These are phyloP conservation scores for Ettlia oleoabundans DNA, from an alignment of 139 green algal genomes.

Conservation along the genomic window DNA sequence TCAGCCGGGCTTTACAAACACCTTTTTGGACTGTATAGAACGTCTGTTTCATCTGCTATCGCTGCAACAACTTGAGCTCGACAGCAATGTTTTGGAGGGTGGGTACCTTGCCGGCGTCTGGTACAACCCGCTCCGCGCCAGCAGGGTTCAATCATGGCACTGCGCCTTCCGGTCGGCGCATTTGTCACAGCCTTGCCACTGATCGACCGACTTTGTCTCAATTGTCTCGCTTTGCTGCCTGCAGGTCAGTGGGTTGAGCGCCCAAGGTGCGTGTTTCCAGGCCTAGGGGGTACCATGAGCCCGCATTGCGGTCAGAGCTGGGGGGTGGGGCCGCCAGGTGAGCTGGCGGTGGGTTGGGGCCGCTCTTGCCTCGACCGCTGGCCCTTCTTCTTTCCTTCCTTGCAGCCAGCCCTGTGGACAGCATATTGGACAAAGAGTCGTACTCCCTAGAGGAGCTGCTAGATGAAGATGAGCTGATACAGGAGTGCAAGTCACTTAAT, in stretches of 20 bases:
- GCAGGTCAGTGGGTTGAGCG: conserved; percentile 51
- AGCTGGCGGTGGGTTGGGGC: too few relatives aligned
- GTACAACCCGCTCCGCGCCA: background rate
- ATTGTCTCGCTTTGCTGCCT: background rate
- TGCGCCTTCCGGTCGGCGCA: too few relatives aligned
- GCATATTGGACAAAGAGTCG: conserved; percentile 88
- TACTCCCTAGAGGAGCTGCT: conserved; percentile 94
- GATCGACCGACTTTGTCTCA: background rate
- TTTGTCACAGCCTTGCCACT: background rate
- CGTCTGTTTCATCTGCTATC: too few relatives aligned
- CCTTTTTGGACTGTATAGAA: too few relatives aligned
- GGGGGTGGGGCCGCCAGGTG: background rate
- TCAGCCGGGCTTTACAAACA: too few relatives aligned
- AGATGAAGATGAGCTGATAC: conserved; percentile 94
- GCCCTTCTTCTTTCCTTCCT: too few relatives aligned
- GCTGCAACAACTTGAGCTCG: background rate
- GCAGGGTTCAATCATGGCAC: too few relatives aligned
- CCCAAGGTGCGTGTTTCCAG: conserved; percentile 25
- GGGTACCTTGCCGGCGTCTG: too few relatives aligned
- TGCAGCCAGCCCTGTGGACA: conserved; percentile 65
- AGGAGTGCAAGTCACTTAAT: conserved; percentile 94
- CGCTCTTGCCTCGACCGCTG: background rate
- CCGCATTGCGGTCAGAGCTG: background rate
- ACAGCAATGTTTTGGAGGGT: conserved; percentile 50
- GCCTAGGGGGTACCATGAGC: background rate